Conservation (phyloP, 768 basidiomycete genomes). For the Hydnomerulius pinastri region DNA sequence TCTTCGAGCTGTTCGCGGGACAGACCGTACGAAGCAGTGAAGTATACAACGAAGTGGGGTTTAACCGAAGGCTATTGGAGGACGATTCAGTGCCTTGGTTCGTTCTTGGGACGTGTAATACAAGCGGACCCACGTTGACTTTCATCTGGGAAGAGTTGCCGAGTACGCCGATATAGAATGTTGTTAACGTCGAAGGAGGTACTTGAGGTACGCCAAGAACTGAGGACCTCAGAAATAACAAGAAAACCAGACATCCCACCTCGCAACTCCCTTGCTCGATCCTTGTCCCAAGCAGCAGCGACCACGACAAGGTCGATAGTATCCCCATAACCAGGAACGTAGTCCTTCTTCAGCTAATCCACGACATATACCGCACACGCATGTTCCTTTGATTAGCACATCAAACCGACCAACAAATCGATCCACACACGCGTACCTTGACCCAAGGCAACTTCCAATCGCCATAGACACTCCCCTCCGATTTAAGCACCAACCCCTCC, state of each 20-base stretch:
- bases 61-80: conserved; percentile 38
- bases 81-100: neutral
- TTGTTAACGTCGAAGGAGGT: conserved; percentile 69
- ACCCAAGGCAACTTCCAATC: conserved; percentile 73
- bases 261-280: conserved; percentile 72
- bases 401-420: conserved; percentile 15
- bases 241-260: conserved; percentile 43
- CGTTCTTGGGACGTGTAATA: neutral
- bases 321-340: conserved; percentile 84
- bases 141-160: conserved; percentile 47
- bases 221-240: conserved; percentile 3
- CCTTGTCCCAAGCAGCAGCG: conserved; percentile 79
- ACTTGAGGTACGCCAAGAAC: conserved; percentile 44
- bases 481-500: conserved; percentile 81
- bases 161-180: conserved; percentile 76
- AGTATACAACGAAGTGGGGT: conserved; percentile 74
- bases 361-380: neutral
- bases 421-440: conserved; percentile 46
- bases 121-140: conserved; percentile 37
- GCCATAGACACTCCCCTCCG: conserved; percentile 66
- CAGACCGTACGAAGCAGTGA: conserved; percentile 76
- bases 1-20: conserved; percentile 67
- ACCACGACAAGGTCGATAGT: conserved; percentile 76
- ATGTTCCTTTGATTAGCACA: neutral
- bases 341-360: conserved; percentile 73